phyloP scores from a whole-genome alignment of 345 rosid genomes.

The Physaria fendleri region DNA sequence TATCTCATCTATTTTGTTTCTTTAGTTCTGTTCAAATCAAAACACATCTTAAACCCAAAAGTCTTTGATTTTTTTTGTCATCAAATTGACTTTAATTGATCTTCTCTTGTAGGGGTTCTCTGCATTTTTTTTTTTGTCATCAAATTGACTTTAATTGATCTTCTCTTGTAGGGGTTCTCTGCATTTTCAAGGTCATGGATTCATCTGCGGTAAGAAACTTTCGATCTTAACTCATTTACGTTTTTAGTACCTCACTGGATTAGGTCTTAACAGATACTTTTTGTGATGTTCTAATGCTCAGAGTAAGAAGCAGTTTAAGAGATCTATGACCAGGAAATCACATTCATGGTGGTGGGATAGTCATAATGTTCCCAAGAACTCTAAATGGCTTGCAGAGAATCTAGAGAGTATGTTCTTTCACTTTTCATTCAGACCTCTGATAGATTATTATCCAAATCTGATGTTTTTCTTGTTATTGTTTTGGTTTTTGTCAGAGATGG shows the following conservation, averaged over 20 bases:
- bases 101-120: slow-evolving; percentile 9
- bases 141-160: neutral
- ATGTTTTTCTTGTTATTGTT: slow-evolving; percentile 7
- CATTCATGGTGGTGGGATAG: slow-evolving; percentile 95
- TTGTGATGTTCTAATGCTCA: slow-evolving; percentile 22
- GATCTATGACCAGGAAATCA: slow-evolving; percentile 43
- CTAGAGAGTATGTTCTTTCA: slow-evolving; percentile 47
- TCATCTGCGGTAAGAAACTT: slow-evolving; percentile 25
- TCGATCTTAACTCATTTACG: neutral
- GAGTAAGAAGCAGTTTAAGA: slow-evolving; percentile 39
- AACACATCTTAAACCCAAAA: neutral
- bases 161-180: neutral
- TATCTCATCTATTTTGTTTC: slow-evolving; percentile 21
- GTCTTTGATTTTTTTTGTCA: slow-evolving; percentile 1
- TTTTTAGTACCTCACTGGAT: neutral
- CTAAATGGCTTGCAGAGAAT: slow-evolving; percentile 84
- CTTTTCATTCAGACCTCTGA: neutral
- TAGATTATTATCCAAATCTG: neutral
- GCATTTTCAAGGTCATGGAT: slow-evolving; percentile 16
- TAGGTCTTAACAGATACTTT: neutral
- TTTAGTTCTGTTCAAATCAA: neutral
- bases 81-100: neutral
- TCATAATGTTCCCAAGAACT: slow-evolving; percentile 66
- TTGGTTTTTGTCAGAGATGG: slow-evolving; percentile 57
- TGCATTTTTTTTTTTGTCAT: no score